phyloP scores from a whole-genome alignment of 176 grass and related monocot genomes.

The Oryza brachyantha region DNA sequence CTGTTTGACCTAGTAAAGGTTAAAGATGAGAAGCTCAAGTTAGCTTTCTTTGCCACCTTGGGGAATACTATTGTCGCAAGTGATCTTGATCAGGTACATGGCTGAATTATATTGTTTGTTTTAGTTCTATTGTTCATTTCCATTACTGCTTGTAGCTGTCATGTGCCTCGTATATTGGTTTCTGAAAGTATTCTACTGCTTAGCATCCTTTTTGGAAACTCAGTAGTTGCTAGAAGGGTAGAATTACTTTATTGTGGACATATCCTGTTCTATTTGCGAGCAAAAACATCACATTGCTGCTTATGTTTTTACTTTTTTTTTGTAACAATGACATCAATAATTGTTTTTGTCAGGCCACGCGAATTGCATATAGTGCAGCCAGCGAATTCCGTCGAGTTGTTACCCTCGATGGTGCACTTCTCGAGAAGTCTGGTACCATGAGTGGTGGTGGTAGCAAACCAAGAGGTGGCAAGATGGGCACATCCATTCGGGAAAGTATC shows the following conservation, averaged over 20 bases:
- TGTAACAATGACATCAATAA: not conserved
- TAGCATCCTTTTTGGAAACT: not conserved
- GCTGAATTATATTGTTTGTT: slow-evolving; percentile 30
- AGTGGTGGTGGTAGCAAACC: slow-evolving; percentile 78
- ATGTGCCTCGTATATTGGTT: slow-evolving; percentile 12
- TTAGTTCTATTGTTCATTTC: slow-evolving; percentile 17
- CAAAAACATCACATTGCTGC: not conserved
- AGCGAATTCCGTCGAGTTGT: slow-evolving; percentile 86
- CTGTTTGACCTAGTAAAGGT: slow-evolving; percentile 92
- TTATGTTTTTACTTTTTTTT: not conserved
- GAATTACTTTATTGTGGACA: not conserved
- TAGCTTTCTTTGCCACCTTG: slow-evolving; percentile 77
- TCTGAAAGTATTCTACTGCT: not conserved
- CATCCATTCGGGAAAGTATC: slow-evolving; percentile 66
- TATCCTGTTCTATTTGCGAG: slow-evolving; percentile 6
- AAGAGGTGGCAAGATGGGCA: slow-evolving; percentile 79
- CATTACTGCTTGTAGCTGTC: not conserved
- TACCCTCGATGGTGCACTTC: slow-evolving; percentile 80
- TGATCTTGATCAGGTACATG: slow-evolving; percentile 80
- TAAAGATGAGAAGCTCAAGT: slow-evolving; percentile 83
- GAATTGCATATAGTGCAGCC: slow-evolving; percentile 73
- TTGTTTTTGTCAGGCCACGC: slow-evolving; percentile 63
- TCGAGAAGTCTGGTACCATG: slow-evolving; percentile 94
- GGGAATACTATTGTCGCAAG: slow-evolving; percentile 84
- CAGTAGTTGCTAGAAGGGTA: not conserved